Evolutionary conservation across 2,329 filamentous ascomycete species (phyloP), one percentile per base, ranked within the genome.

Genomic region (Tolypocladium tundrense): DNA sequence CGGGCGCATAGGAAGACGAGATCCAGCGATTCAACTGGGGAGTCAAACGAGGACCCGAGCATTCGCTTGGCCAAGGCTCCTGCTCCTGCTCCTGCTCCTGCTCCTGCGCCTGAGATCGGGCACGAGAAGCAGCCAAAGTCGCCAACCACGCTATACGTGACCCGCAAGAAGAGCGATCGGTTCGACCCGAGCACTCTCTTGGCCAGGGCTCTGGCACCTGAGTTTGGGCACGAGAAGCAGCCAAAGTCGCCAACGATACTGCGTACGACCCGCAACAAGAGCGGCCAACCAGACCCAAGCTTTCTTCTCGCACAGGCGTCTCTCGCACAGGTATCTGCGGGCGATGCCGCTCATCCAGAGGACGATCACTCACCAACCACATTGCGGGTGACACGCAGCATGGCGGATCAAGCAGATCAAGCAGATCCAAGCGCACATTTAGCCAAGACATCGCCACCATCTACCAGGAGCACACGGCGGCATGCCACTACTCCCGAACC

Each of bases 181-280:
- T 33, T 53, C 3, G 70, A 73, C 55, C 68, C 70, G 3, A 71
- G 68, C 52, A 45, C 68, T n/a, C 55, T 54, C 14, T 57, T 69
- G 45, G 67, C 68, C 21, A 65, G 57, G 45, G 63, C 63, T 21
- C 59, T 61, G 4, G 56, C 58, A 42, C 61, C 62, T 37, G 42
- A 61, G n/a, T n/a, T 10, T 21, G 39, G 41, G 33, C 35, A 24
- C 24, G 48, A 48, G 10, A 48, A 54, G 35, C 54, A 50, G 42
- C 41, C 41, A 35, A 52, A 43, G 19, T 33, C 43, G 5, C 37
- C 54, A 37, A 45, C 4, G 14, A 56, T 51, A 41, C 51, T 67
- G 45, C 65, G 69, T 48, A 61, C 68, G 43, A 67, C 65, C 13
- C 67, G 68, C 56, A 66, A 65, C 54, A 68, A 62, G 57, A 61